Evolutionary conservation across 2,329 filamentous ascomycete species (phyloP).

Genomic region (Cercospora brassicicola): DNA sequence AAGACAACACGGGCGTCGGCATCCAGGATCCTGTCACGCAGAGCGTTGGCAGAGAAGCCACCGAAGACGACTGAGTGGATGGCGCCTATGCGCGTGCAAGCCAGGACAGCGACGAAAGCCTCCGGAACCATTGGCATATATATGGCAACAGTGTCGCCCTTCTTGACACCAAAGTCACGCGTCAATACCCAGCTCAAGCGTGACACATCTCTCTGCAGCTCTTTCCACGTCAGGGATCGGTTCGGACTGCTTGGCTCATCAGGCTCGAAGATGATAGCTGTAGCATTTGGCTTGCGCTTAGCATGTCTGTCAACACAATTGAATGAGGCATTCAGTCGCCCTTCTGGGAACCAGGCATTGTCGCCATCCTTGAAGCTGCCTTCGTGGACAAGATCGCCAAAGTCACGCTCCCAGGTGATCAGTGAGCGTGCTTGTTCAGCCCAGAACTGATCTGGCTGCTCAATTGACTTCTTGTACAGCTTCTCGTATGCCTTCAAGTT

Average conservation of each 20-base stretch:
- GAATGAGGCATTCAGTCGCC: neutral
- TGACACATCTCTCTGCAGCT: neutral
- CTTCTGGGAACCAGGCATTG: neutral
- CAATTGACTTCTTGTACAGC: slow-evolving; percentile 76
- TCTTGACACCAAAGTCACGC: neutral
- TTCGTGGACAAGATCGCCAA: slow-evolving; percentile 87
- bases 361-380: slow-evolving; percentile 76
- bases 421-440: slow-evolving; percentile 77
- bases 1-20: slow-evolving; percentile 87
- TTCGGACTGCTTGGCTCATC: neutral
- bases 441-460: slow-evolving; percentile 85
- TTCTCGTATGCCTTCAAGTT: neutral
- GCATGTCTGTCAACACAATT: neutral
- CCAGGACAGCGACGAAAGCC: slow-evolving; percentile 82
- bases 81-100: slow-evolving; percentile 85
- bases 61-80: slow-evolving; percentile 96
- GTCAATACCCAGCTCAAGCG: neutral
- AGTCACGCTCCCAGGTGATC: slow-evolving; percentile 82
- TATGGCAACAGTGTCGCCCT: neutral
- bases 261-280: neutral
- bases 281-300: slow-evolving; percentile 33
- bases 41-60: slow-evolving; percentile 90
- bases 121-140: slow-evolving; percentile 91
- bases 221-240: neutral
- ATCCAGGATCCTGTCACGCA: slow-evolving; percentile 88